Evolutionary conservation across 176 grass and related monocot genomes (phyloP).

Genomic region (Areca catechu): DNA sequence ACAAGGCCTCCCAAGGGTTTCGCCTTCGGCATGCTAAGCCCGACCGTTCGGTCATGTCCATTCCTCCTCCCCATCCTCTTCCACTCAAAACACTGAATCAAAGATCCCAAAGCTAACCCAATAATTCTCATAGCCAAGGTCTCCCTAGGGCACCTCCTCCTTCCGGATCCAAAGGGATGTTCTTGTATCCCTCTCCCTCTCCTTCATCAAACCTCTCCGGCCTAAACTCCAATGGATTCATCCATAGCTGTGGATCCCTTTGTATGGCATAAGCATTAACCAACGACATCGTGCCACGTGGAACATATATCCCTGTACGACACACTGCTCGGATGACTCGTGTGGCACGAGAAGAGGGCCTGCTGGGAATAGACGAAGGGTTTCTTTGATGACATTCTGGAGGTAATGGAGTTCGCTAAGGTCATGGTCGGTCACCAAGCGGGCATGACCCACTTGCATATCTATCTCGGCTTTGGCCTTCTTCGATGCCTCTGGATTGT

Average conservation of each 20-base stretch:
- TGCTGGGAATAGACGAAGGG: slow-evolving; percentile 29
- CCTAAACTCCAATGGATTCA: slow-evolving; percentile 21
- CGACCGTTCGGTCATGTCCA: slow-evolving; percentile 21
- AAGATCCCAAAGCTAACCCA: slow-evolving; percentile 11
- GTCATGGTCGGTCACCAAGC: slow-evolving; percentile 22
- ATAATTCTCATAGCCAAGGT: not conserved
- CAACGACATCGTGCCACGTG: slow-evolving; percentile 32
- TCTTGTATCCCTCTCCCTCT: not conserved
- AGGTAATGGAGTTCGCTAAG: slow-evolving; percentile 30
- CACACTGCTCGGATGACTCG: slow-evolving; percentile 24
- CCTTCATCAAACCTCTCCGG: slow-evolving; percentile 40
- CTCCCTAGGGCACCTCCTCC: slow-evolving; percentile 43
- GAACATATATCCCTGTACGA: slow-evolving; percentile 19
- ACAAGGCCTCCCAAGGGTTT: slow-evolving; percentile 17
- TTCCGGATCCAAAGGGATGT: slow-evolving; percentile 46
- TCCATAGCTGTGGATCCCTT: slow-evolving; percentile 28
- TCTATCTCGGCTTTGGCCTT: slow-evolving; percentile 28
- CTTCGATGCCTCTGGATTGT: slow-evolving; percentile 20
- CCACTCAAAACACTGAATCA: slow-evolving; percentile 39
- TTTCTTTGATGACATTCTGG: slow-evolving; percentile 43
- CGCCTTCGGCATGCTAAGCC: slow-evolving; percentile 6
- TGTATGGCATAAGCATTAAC: slow-evolving; percentile 47
- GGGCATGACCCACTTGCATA: slow-evolving; percentile 1
- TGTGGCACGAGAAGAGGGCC: slow-evolving; percentile 33
- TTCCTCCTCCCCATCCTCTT: slow-evolving; percentile 16